Conservation (phyloP, 75 land plant species). For the Isoetes taiwanensis region DNA sequence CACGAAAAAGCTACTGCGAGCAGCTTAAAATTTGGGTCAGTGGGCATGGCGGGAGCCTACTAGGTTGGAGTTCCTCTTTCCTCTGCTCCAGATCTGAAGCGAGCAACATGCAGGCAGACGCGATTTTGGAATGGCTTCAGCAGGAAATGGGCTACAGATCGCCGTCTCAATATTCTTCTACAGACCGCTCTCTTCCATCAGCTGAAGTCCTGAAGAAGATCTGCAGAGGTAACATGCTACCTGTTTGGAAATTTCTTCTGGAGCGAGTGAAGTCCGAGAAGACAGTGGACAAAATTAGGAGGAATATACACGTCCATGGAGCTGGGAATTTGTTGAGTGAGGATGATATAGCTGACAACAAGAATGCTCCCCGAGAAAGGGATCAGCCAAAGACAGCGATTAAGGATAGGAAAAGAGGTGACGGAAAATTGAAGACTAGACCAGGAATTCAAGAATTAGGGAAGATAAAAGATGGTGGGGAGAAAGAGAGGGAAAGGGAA, state of each 20-base stretch:
- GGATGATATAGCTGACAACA: no score
- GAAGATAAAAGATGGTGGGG: constrained; percentile 13
- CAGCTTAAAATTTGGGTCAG: no score
- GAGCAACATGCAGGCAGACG: constrained; percentile 46
- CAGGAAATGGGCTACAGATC: constrained; percentile 93
- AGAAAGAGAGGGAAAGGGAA: constrained; percentile 15
- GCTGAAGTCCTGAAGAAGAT: constrained; percentile 56
- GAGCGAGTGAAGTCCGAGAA: constrained; percentile 80
- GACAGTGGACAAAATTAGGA: constrained; percentile 70
- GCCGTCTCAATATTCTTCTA: constrained; percentile 18
- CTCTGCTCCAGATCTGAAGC: no score
- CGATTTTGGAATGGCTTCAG: constrained; percentile 82
- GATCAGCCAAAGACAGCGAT: no score
- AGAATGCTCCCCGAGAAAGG: no score
- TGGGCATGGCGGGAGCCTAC: no score
- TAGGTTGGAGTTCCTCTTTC: no score
- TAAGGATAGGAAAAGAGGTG: no score
- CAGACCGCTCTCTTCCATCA: constrained; percentile 41
- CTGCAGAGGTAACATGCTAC: constrained; percentile 91
- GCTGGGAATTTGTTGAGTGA: no score
- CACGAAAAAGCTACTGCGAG: no score
- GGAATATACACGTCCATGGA: constrained; percentile 85
- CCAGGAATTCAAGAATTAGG: no score
- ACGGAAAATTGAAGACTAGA: no score
- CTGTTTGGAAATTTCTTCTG: constrained; percentile 69